Evolutionary conservation across 306 rosid species (phyloP).

Genomic region (Cajanus cajan): DNA sequence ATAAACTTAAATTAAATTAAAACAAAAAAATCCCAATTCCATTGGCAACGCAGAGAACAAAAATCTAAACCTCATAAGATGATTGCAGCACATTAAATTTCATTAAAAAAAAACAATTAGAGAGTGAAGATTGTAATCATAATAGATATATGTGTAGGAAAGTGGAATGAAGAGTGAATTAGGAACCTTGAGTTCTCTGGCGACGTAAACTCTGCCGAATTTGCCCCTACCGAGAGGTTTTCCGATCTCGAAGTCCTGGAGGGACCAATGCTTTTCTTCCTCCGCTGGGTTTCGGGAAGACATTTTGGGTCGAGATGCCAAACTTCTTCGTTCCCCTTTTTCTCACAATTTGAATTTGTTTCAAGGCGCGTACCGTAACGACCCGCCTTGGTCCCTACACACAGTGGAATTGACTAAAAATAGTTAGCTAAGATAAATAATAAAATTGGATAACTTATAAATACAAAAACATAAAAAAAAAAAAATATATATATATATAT

Average conservation of each 20-base stretch:
- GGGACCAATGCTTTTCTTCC: constrained; percentile 50
- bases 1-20: not conserved
- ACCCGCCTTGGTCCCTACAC: no score
- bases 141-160: not conserved
- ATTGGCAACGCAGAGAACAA: not conserved
- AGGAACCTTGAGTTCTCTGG: constrained; percentile 66
- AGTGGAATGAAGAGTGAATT: not conserved
- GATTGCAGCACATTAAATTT: no score
- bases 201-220: constrained; percentile 85
- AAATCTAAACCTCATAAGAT: not conserved
- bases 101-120: no score
- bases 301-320: not conserved
- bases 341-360: not conserved
- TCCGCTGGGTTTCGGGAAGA: not conserved
- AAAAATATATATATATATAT: no score
- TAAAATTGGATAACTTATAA: no score
- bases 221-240: constrained; percentile 89
- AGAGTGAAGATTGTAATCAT: not conserved
- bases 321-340: no score
- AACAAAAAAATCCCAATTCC: not conserved
- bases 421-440: no score
- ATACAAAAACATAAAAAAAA: no score
- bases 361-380: not conserved
- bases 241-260: constrained; percentile 76
- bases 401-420: no score